Evolutionary conservation across 495 filamentous ascomycete species (phyloP), one percentile per base, ranked within the genome.

Genomic region (Parathielavia appendiculata): DNA sequence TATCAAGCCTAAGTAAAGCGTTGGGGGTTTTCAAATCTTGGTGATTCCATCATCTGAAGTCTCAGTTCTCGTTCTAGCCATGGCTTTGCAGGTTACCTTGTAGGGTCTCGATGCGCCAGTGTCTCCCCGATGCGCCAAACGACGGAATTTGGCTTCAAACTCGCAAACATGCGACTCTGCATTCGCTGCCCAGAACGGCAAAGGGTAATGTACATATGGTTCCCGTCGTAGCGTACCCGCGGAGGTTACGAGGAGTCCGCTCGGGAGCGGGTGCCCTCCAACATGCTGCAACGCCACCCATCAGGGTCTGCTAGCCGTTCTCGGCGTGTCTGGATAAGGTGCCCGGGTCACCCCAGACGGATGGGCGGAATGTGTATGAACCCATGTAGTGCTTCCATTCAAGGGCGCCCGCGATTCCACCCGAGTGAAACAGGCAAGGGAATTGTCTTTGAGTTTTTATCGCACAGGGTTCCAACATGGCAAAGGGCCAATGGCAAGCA

Each of bases 211-310:
- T n/a, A 26, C 50, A 49, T 36, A 32, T 51, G 26, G 26, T 30
- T 30, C 26, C 49, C 19, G 34, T 52, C 19, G 34, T 19, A 52
- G 41, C 39, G 26, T 8, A 17, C 40, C 40, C 10, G 17, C 4
- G 16, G 16, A 26, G 17, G 26, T 39, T 54, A 40, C 39, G 51
- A 54, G 20, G n/a, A 43, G n/a, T 20, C 7, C 45, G 26, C 26
- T 30, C 38, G 23, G n/a, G 58, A 56, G 53, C 47, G 54, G 59
- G 59, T 47, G 48, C 16, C 59, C 51, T 53, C 48, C 59, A 53
- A 56, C 59, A 20, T 53, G 19, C 40, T 39, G 19, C 26, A 26
- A 44, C 46, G 52, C 52, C 58, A 51, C 53, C 53, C 59, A 47
- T 38, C 51, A 47, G 59, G 45, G 30, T 19, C 53, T 47, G 48